phyloP scores from a whole-genome alignment of 257 asterid genomes.

The Rhazya stricta region DNA sequence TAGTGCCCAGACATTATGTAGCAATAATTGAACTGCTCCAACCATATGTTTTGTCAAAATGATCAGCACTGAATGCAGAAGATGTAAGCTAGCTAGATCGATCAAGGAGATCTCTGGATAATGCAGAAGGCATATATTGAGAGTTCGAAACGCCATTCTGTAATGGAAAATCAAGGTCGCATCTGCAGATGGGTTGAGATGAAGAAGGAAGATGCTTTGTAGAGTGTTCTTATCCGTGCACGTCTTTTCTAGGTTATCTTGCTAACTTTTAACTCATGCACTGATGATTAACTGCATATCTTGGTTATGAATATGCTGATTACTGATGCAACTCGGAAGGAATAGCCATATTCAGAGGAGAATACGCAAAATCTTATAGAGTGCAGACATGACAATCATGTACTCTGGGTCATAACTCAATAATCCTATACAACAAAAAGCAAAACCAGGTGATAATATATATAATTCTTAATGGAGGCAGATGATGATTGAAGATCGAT shows the following conservation, averaged over 20 bases:
- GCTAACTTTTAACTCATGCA: no score
- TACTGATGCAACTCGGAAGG: neutral
- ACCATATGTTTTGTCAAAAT: constrained; percentile 2
- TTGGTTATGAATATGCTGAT: neutral
- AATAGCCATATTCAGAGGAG: neutral
- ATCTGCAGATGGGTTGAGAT: no score
- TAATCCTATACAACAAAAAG: neutral
- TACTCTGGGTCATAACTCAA: neutral
- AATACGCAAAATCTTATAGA: neutral
- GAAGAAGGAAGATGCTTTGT: no score
- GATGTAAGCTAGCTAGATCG: no score
- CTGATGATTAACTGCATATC: neutral
- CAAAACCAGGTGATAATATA: neutral
- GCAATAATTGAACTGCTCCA: constrained; percentile 12
- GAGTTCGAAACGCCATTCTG: no score
- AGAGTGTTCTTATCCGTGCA: no score
- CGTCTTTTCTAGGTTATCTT: no score
- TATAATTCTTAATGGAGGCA: neutral
- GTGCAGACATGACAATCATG: neutral
- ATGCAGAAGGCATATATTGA: no score
- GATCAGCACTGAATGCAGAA: neutral
- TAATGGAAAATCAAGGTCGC: no score
- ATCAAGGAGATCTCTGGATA: no score
- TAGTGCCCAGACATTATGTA: constrained; percentile 1
- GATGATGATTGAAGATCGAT: neutral